Percentiles rank a stretch among this genome's conserved stretches.
These are phyloP conservation scores for Cladosporium sp. DNA, from an alignment of 2,329 filamentous ascomycete species.

Conservation along the genomic window DNA sequence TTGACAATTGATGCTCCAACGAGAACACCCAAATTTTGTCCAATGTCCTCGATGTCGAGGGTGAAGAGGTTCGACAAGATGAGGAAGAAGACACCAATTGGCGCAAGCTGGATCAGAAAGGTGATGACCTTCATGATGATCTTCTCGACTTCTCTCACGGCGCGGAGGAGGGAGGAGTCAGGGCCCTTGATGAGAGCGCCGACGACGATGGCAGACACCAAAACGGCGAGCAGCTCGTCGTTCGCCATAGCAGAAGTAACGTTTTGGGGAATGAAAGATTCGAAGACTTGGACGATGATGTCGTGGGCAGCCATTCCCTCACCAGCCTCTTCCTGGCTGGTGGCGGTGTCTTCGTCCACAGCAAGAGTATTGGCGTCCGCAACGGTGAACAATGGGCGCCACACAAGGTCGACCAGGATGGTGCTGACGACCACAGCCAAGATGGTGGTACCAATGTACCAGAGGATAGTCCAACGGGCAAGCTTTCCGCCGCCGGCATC, in stretches of 20 bases:
- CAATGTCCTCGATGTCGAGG: constrained; percentile 46
- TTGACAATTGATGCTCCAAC: constrained; percentile 45
- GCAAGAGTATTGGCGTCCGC: constrained; percentile 34
- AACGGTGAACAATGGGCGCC: constrained; percentile 43
- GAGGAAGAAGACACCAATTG: constrained; percentile 52
- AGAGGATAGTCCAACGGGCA: constrained; percentile 45
- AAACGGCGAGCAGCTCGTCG: constrained; percentile 44
- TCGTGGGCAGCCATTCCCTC: constrained; percentile 39
- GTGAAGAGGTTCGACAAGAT: constrained; percentile 51
- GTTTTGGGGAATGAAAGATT: constrained; percentile 49
- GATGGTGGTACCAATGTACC: constrained; percentile 48
- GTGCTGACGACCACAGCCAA: constrained; percentile 47
- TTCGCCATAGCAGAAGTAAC: constrained; percentile 45
- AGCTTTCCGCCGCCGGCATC: constrained; percentile 41
- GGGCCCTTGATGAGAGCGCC: constrained; percentile 44
- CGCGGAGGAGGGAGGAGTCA: constrained; percentile 39
- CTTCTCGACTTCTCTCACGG: constrained; percentile 45
- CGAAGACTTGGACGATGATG: constrained; percentile 47
- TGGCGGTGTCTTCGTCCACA: constrained; percentile 20
- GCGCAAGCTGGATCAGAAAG: constrained; percentile 47
- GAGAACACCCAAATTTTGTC: constrained; percentile 47
- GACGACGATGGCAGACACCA: constrained; percentile 45
- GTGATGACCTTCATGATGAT: constrained; percentile 47
- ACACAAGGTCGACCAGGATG: constrained; percentile 46
- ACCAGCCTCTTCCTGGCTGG: constrained; percentile 32